Evolutionary conservation across 306 rosid genomes (phyloP).

Genomic region (Mucuna pruriens): DNA sequence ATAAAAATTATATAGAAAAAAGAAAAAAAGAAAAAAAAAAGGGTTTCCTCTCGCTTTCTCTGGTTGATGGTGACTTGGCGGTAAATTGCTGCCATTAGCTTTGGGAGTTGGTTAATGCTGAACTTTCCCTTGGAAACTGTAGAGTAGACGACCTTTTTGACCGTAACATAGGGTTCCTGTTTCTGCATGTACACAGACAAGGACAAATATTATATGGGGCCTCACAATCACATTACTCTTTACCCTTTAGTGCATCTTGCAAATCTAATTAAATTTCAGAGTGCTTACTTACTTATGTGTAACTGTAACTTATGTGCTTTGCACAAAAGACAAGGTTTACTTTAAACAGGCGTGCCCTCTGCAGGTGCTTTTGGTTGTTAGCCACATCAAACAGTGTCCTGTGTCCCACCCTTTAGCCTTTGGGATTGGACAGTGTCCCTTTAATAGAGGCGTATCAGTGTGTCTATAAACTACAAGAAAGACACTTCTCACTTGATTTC

Average conservation of each 20-base stretch:
- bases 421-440: conserved; percentile 37
- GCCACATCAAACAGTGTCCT: conserved; percentile 16
- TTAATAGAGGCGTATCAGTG: not conserved
- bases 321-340: not conserved
- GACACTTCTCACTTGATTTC: not conserved
- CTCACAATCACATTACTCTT: not conserved
- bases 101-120: conserved; percentile 30
- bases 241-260: not conserved
- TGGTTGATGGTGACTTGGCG: conserved; percentile 6
- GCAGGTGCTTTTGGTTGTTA: conserved; percentile 30
- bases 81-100: conserved; percentile 22
- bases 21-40: too few relatives aligned
- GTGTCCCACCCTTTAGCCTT: conserved; percentile 19
- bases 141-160: conserved; percentile 38
- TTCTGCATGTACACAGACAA: conserved; percentile 16
- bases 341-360: conserved; percentile 11
- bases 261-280: too few relatives aligned
- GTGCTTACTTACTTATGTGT: too few relatives aligned
- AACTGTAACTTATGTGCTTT: too few relatives aligned
- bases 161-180: conserved; percentile 35
- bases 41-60: too few relatives aligned
- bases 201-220: conserved; percentile 26
- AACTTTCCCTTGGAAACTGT: not conserved
- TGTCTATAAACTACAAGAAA: not conserved
- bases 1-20: too few relatives aligned